These are phyloP conservation scores for Penicillium concentricum DNA, from an alignment of 2,329 filamentous ascomycete species.

Conservation along the genomic window DNA sequence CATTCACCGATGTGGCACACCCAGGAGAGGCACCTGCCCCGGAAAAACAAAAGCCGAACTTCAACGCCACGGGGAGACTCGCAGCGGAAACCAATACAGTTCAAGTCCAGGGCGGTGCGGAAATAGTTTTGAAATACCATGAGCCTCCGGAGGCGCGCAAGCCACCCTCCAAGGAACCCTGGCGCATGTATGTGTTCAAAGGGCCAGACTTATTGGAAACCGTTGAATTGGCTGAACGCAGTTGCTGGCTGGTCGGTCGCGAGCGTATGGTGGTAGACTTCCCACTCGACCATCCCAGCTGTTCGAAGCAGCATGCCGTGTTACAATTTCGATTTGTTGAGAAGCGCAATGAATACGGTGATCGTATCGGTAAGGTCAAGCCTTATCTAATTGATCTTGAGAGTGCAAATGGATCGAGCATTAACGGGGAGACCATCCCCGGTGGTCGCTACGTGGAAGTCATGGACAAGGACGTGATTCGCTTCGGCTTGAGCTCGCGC, in stretches of 20 bases:
- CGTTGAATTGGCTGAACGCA: slow-evolving; percentile 70
- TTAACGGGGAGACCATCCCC: slow-evolving; percentile 75
- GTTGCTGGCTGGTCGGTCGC: slow-evolving; percentile 87
- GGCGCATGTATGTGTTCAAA: slow-evolving; percentile 94
- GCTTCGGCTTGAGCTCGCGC: slow-evolving; percentile 81
- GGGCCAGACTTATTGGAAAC: slow-evolving; percentile 76
- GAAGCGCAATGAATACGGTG: slow-evolving; percentile 81
- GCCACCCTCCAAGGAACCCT: slow-evolving; percentile 71
- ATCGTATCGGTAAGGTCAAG: slow-evolving; percentile 73
- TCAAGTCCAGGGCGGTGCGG: slow-evolving; percentile 57
- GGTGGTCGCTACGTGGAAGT: slow-evolving; percentile 81
- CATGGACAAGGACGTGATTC: slow-evolving; percentile 81
- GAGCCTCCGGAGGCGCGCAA: slow-evolving; percentile 92
- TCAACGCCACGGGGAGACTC: slow-evolving; percentile 72
- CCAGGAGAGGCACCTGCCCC: slow-evolving; percentile 31
- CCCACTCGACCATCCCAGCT: slow-evolving; percentile 81
- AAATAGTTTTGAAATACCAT: slow-evolving; percentile 84
- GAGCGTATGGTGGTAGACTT: slow-evolving; percentile 80
- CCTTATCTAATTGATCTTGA: slow-evolving; percentile 93
- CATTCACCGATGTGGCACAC: slow-evolving; percentile 38
- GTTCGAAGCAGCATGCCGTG: slow-evolving; percentile 93
- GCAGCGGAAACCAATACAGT: slow-evolving; percentile 87
- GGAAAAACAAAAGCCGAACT: slow-evolving; percentile 79
- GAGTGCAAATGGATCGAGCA: slow-evolving; percentile 81
- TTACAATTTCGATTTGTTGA: slow-evolving; percentile 87